Conservation (phyloP, 1,284 basidiomycete species). For the Cutaneotrichosporon sp. region DNA sequence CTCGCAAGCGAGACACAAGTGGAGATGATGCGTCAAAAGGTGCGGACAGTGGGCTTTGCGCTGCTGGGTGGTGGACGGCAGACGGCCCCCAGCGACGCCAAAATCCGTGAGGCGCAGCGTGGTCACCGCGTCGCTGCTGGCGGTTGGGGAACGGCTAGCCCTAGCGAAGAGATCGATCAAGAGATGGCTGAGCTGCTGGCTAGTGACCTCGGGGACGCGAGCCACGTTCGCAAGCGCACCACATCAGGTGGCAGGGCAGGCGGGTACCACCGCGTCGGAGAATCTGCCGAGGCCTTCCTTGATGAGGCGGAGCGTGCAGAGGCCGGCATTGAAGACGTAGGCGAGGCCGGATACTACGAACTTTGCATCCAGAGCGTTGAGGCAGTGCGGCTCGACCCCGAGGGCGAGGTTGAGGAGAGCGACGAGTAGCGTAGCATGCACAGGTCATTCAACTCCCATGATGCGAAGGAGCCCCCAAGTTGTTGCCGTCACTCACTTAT, state of each 20-base stretch:
- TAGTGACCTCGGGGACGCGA: constrained; percentile 19
- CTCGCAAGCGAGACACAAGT: constrained; percentile 52
- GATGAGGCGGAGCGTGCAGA: neutral
- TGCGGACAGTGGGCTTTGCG: constrained; percentile 56
- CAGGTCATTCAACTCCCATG: neutral
- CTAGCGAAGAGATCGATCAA: constrained; percentile 30
- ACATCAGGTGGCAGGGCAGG: neutral
- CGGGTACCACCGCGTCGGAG: constrained; percentile 40
- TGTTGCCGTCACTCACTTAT: no score
- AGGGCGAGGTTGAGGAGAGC: constrained; percentile 26
- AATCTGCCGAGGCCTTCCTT: constrained; percentile 10
- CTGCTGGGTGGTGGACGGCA: constrained; percentile 50
- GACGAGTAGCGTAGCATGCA: constrained; percentile 8
- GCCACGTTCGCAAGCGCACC: neutral
- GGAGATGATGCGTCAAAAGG: constrained; percentile 53
- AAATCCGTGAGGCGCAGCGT: constrained; percentile 18
- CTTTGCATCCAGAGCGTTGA: constrained; percentile 53
- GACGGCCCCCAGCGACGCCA: constrained; percentile 18
- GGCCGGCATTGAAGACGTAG: constrained; percentile 25
- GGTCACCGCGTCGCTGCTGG: constrained; percentile 28
- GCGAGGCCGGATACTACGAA: constrained; percentile 52
- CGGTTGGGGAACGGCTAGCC: constrained; percentile 33
- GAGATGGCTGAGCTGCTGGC: constrained; percentile 37
- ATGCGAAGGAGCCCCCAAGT: no score
- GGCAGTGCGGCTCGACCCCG: constrained; percentile 49